Evolutionary conservation across 352 stramenopile genomes (phyloP).

Genomic region (Lagenidium giganteum): DNA sequence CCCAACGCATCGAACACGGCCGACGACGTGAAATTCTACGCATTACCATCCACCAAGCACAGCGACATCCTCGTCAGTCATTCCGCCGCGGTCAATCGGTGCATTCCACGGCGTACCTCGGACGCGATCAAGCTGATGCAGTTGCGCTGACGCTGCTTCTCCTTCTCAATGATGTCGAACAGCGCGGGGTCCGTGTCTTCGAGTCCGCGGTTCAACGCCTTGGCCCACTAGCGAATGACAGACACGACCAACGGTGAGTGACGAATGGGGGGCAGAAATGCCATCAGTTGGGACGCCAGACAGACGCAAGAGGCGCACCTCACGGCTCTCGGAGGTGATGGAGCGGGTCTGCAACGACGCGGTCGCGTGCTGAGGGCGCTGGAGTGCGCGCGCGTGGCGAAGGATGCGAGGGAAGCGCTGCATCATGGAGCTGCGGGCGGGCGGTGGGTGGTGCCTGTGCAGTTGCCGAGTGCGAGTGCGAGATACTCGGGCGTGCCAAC

Average conservation of each 20-base stretch:
- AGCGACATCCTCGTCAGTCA: neutral
- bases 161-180: conserved; percentile 94
- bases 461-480: conserved; percentile 2
- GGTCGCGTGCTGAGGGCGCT: conserved; percentile 8
- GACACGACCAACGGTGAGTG: neutral
- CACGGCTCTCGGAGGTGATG: conserved; percentile 52
- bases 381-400: conserved; percentile 15
- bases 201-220: conserved; percentile 86
- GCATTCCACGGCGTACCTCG: conserved; percentile 60
- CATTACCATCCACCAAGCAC: neutral
- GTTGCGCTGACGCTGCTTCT: conserved; percentile 98
- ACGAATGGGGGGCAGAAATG: neutral
- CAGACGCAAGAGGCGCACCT: too few species aligned
- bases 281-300: too few species aligned
- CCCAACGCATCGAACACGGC: conserved; percentile 97
- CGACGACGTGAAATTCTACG: conserved; percentile 96
- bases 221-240: conserved; percentile 34
- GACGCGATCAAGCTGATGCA: conserved; percentile 98
- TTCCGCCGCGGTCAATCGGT: neutral
- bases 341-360: conserved; percentile 21
- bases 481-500: too few species aligned
- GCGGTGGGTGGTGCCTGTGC: too few species aligned
- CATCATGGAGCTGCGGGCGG: too few species aligned
- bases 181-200: conserved; percentile 90
- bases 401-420: conserved; percentile 18